Base-by-base conservation (phyloP, 129 eudicot species). In the Helianthus tuberosus region DNA sequence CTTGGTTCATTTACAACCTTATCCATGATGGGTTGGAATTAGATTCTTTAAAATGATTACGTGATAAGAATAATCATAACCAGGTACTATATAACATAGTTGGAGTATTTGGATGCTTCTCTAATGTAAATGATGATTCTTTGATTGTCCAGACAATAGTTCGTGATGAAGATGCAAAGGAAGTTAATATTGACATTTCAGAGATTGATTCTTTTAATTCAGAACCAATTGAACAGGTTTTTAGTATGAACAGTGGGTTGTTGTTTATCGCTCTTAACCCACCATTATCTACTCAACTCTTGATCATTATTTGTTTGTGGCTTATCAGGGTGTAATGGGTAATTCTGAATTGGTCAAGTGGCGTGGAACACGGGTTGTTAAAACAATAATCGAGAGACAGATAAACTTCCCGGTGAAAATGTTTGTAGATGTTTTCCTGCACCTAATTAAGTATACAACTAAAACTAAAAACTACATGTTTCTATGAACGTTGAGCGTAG, bases 351-450 rank as follows among this genome's bases (percentile, higher is more conserved):
- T 41, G 79, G 89, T 88, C 74, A 88, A 85, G 75, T 88, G 93
- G 93, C 89, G 88, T 8, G 89, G 89, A 85, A 88, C 93, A 5
- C 85, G 93, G 89, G 93, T 88, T 66, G 87, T 88, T 25, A 85
- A 88, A 72, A 88, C 93, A 74, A 79, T 85, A 61, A 82, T 88
- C 57, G 71, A 79, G 52, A 83, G 93, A 72, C 88, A 88, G 17
- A 84, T 87, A 73, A 51, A 75, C 66, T 85, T 76, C 72, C 92
- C 87, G 6, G 92, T 79, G 69, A 87, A 79, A 82, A 84, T 84
- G 92, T 84, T 20, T 60, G 87, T 25, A 15, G 5, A 64, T 78
- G 17, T 41, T 51, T 71, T 75, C 48, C 4, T 55, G 12, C 44
- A 6, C 32, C 32, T 16, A 6, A n/a, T 63, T 11, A 23, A 13